A percentile compares a stretch with the other conserved stretches of the same genome.
These are phyloP conservation scores for Cercospora brassicicola DNA, from an alignment of 2,329 filamentous ascomycete genomes.

Conservation along the genomic window DNA sequence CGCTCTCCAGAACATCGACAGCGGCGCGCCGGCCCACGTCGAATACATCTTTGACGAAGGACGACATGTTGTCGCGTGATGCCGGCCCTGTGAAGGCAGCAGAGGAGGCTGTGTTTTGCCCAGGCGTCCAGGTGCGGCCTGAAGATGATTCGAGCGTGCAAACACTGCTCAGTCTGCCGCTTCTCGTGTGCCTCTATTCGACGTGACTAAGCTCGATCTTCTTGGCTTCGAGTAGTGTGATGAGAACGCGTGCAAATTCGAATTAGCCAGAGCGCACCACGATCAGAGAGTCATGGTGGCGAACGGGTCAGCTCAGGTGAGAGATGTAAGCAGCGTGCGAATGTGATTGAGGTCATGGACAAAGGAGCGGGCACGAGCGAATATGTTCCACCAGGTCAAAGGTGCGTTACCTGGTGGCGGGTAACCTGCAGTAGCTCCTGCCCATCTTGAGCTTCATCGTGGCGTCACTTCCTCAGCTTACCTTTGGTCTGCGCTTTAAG, in stretches of 20 bases:
- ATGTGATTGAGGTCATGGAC: conserved; percentile 7
- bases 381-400: conserved; percentile 10
- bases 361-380: conserved; percentile 18
- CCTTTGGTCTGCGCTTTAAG: neutral
- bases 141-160: neutral
- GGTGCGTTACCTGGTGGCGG: conserved; percentile 12
- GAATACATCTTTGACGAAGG: conserved; percentile 31
- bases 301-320: neutral
- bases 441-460: conserved; percentile 4
- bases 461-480: neutral
- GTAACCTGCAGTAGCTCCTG: conserved; percentile 15
- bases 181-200: neutral
- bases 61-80: conserved; percentile 28
- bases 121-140: neutral
- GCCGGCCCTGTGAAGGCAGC: conserved; percentile 1
- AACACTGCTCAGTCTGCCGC: neutral
- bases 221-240: conserved; percentile 9
- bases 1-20: conserved; percentile 32
- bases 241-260: neutral
- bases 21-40: conserved; percentile 34
- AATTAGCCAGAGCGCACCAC: neutral
- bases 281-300: neutral
- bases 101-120: conserved; percentile 6
- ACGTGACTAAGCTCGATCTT: neutral
- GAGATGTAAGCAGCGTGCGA: neutral